Conservation (phyloP, 768 basidiomycete species). For the Nevesoporus exiguus region DNA sequence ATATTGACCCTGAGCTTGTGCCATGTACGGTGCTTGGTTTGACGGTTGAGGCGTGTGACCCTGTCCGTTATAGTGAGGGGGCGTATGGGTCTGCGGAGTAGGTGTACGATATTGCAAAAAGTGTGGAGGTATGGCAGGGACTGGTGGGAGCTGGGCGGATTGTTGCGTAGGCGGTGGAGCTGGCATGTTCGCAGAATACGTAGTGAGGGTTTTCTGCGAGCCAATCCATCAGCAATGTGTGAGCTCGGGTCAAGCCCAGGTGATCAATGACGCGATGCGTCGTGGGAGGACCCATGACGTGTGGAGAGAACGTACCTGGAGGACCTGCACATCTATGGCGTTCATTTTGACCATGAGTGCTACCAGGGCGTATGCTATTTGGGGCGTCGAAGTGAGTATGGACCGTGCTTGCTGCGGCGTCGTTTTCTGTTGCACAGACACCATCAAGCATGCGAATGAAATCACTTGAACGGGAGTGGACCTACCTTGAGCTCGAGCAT, state of each 20-base stretch:
- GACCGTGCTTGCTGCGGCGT: conserved; percentile 64
- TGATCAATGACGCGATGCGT: neutral
- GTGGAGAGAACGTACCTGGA: conserved; percentile 49
- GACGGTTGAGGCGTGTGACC: conserved; percentile 26
- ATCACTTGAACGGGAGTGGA: neutral
- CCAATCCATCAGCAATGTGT: conserved; percentile 5
- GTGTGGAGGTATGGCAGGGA: conserved; percentile 49
- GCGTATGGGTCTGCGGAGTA: conserved; percentile 33
- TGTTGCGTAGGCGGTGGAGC: conserved; percentile 20
- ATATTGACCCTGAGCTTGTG: conserved; percentile 22
- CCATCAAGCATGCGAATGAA: neutral
- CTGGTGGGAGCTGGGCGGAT: conserved; percentile 25
- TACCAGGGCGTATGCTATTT: conserved; percentile 74
- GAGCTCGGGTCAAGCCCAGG: neutral
- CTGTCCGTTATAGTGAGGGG: conserved; percentile 29
- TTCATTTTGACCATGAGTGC: conserved; percentile 76
- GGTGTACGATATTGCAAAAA: conserved; percentile 33
- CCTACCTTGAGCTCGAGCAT: conserved; percentile 66
- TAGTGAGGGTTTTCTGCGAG: conserved; percentile 58
- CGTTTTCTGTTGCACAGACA: conserved; percentile 53
- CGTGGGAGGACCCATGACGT: neutral
- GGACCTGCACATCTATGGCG: conserved; percentile 69
- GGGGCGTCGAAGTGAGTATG: conserved; percentile 70
- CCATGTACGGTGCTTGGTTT: conserved; percentile 18
- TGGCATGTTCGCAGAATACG: conserved; percentile 37